Conservation (phyloP, 306 rosid genomes). For the Vachellia collinsii region DNA sequence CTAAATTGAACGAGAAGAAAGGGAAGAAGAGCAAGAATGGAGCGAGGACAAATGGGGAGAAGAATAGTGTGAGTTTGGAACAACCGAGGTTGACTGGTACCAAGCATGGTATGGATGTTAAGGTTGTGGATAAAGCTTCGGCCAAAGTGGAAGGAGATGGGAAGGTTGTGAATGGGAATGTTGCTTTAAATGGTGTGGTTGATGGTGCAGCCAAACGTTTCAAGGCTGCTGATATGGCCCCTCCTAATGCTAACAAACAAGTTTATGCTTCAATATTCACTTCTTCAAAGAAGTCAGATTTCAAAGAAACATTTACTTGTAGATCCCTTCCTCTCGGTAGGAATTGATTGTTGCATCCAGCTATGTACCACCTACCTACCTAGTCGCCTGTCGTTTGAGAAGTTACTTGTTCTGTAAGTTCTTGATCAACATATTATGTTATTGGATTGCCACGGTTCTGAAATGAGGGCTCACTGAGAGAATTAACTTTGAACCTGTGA, state of each 20-base stretch:
- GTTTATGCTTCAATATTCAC: constrained; percentile 92
- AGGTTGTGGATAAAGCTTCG: constrained; percentile 58
- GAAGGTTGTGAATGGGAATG: constrained; percentile 52
- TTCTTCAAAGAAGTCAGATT: constrained; percentile 73
- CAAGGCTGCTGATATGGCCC: constrained; percentile 72
- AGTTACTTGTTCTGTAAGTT: not conserved
- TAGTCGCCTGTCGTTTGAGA: not conserved
- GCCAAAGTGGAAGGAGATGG: constrained; percentile 54
- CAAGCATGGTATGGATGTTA: constrained; percentile 71
- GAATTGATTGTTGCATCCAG: constrained; percentile 53
- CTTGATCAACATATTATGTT: not conserved
- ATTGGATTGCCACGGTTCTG: not conserved
- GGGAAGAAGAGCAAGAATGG: constrained; percentile 63
- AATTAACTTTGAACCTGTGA: not conserved
- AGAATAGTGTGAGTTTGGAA: constrained; percentile 46
- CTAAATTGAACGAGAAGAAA: constrained; percentile 63
- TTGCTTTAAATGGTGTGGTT: constrained; percentile 44
- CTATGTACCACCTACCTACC: not conserved
- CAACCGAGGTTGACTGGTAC: constrained; percentile 61
- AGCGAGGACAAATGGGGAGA: constrained; percentile 38
- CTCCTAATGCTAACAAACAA: constrained; percentile 75
- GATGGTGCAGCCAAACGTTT: constrained; percentile 63
- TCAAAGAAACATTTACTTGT: constrained; percentile 75
- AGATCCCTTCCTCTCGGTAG: constrained; percentile 96
- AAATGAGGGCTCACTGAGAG: not conserved